Percentiles rank a stretch among this genome's conserved stretches.
These are phyloP conservation scores for Galeopsis tetrahit DNA, from an alignment of 257 asterid genomes.

Conservation along the genomic window DNA sequence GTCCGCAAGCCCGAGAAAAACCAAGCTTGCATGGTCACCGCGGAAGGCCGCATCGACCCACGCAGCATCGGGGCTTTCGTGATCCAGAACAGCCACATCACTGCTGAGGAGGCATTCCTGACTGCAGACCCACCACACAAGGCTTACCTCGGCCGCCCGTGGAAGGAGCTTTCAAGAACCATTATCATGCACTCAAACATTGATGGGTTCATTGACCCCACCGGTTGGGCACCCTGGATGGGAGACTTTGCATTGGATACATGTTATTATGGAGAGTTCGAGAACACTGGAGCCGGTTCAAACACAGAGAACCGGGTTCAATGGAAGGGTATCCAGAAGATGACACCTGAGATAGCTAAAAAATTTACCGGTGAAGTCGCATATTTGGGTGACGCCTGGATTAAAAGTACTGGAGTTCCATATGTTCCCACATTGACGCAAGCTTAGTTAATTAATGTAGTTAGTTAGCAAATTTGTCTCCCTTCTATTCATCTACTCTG, in stretches of 20 bases:
- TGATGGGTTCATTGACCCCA: slow-evolving; percentile 41
- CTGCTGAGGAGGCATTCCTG: slow-evolving; percentile 36
- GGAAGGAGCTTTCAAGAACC: slow-evolving; percentile 57
- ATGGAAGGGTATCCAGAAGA: slow-evolving; percentile 48
- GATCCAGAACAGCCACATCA: slow-evolving; percentile 47
- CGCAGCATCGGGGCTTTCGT: slow-evolving; percentile 37
- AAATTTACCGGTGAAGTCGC: slow-evolving; percentile 34
- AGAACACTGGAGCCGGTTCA: slow-evolving; percentile 55
- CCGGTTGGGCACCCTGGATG: slow-evolving; percentile 57
- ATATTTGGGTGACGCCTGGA: slow-evolving; percentile 33
- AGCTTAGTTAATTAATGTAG: not conserved
- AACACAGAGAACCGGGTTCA: slow-evolving; percentile 31
- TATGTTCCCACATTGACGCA: slow-evolving; percentile 40
- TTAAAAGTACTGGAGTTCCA: slow-evolving; percentile 38
- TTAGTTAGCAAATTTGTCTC: not conserved
- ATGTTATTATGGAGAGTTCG: slow-evolving; percentile 47
- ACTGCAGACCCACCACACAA: slow-evolving; percentile 12
- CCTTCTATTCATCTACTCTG: too few relatives aligned
- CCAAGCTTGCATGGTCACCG: slow-evolving; percentile 59
- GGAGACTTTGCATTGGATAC: slow-evolving; percentile 41
- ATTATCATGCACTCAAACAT: slow-evolving; percentile 46
- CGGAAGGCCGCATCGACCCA: slow-evolving; percentile 55
- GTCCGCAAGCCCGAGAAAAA: slow-evolving; percentile 46
- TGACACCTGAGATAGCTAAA: slow-evolving; percentile 21
- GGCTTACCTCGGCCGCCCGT: slow-evolving; percentile 60